phyloP scores from a whole-genome alignment of 2,329 filamentous ascomycete genomes.

The Juglanconis juglandina region DNA sequence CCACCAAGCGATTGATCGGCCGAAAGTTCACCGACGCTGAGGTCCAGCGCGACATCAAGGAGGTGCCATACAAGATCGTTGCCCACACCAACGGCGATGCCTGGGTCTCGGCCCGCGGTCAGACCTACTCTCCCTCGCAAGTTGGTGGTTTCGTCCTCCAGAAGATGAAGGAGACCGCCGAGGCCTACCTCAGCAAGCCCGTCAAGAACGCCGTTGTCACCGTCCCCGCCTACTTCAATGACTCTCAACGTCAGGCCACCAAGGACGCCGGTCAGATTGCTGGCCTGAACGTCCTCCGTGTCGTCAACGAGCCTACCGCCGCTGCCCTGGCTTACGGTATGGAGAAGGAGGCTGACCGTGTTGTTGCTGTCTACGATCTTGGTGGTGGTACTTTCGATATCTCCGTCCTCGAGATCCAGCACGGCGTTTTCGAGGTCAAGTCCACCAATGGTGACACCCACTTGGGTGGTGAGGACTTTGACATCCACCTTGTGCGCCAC shows the following conservation, averaged over 20 bases:
- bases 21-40: slow-evolving; percentile 93
- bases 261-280: slow-evolving; percentile 97
- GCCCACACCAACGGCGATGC: slow-evolving; percentile 96
- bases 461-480: slow-evolving; percentile 96
- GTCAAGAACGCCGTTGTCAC: slow-evolving; percentile 97
- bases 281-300: slow-evolving; percentile 93
- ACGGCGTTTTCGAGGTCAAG: slow-evolving; percentile 98
- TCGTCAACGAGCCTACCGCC: slow-evolving; percentile 96
- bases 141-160: slow-evolving; percentile 93
- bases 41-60: slow-evolving; percentile 94
- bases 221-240: slow-evolving; percentile 97
- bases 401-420: slow-evolving; percentile 94
- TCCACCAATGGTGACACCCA: slow-evolving; percentile 99
- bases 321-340: slow-evolving; percentile 94
- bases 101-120: slow-evolving; percentile 87
- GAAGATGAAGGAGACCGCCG: slow-evolving; percentile 99
- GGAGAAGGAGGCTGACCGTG: slow-evolving; percentile 85
- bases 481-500: slow-evolving; percentile 90
- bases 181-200: slow-evolving; percentile 84
- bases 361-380: slow-evolving; percentile 95
- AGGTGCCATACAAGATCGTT: slow-evolving; percentile 98
- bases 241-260: slow-evolving; percentile 94
- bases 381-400: slow-evolving; percentile 99
- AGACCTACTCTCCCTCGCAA: slow-evolving; percentile 98
- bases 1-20: slow-evolving; percentile 97